A percentile compares a stretch with the other conserved stretches of the same genome.
Evolutionary conservation across 306 rosid genomes (phyloP).

Genomic region (Rubus parviflorus): DNA sequence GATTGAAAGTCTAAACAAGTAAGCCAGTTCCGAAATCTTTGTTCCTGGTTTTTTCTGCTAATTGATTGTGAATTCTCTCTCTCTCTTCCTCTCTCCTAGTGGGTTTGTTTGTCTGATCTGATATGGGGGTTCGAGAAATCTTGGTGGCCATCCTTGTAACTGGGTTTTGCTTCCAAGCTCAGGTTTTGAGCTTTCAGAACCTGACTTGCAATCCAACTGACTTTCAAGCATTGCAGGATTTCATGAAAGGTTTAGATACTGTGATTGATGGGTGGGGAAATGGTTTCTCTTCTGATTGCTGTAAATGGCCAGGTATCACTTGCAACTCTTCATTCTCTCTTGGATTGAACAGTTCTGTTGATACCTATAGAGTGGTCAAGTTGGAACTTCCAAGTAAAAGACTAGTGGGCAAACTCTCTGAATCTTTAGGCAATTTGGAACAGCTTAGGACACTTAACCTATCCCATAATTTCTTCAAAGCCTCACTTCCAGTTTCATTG

Average conservation of each 20-base stretch:
- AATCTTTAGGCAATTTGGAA: conserved; percentile 23
- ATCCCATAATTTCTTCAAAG: conserved; percentile 16
- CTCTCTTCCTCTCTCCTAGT: background rate
- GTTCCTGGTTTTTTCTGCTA: background rate
- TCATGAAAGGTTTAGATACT: background rate
- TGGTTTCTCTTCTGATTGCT: conserved; percentile 24
- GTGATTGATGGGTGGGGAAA: conserved; percentile 24
- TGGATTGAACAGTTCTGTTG: background rate
- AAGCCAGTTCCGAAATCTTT: background rate
- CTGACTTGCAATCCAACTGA: conserved; percentile 24
- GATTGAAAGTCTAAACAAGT: background rate
- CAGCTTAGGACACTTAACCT: conserved; percentile 28
- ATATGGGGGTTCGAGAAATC: background rate
- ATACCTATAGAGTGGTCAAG: conserved; percentile 16
- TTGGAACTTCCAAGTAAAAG: conserved; percentile 22
- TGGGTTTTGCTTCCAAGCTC: background rate
- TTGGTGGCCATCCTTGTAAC: background rate
- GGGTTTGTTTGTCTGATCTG: background rate
- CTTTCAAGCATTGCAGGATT: conserved; percentile 8
- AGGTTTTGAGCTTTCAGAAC: conserved; percentile 2
- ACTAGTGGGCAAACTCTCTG: conserved; percentile 4
- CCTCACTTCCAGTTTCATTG: conserved; percentile 7
- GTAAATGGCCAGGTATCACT: conserved; percentile 30
- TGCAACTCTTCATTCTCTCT: conserved; percentile 14
- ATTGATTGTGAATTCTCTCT: background rate